These are phyloP conservation scores for Phytophthora tentaculata DNA, from an alignment of 352 stramenopile species.

Conservation along the genomic window DNA sequence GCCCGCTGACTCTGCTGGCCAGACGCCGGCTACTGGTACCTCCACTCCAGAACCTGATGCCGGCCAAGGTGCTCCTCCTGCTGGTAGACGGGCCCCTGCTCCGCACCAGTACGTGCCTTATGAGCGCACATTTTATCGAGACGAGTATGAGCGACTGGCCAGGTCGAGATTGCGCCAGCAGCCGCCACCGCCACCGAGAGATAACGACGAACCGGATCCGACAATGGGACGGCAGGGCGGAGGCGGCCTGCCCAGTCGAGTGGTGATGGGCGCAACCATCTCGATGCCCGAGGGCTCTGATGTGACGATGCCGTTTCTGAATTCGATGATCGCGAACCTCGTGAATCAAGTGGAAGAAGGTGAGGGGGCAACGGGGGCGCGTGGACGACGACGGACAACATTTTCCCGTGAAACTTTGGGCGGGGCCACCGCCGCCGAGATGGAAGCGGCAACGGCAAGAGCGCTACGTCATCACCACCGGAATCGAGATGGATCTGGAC, in stretches of 20 bases:
- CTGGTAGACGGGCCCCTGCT: background rate
- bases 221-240: conserved; percentile 31
- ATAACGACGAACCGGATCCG: conserved; percentile 83
- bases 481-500: conserved; percentile 30
- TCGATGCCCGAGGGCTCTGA: conserved; percentile 65
- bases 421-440: conserved; percentile 12
- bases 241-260: conserved; percentile 27
- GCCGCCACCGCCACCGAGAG: conserved; percentile 17
- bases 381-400: conserved; percentile 26
- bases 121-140: background rate
- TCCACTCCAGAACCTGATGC: conserved; percentile 5
- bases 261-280: conserved; percentile 84
- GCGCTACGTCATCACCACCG: conserved; percentile 35
- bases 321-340: conserved; percentile 83
- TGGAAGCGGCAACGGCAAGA: conserved; percentile 28
- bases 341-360: conserved; percentile 55
- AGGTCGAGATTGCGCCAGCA: conserved; percentile 23
- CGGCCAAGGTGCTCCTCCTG: background rate
- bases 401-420: conserved; percentile 21
- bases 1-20: conserved; percentile 20
- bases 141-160: conserved; percentile 19
- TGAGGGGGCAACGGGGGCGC: background rate
- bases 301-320: conserved; percentile 84
- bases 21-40: conserved; percentile 30
- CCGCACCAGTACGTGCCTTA: background rate